Percentiles rank a stretch among this genome's conserved stretches.
Evolutionary conservation across 768 basidiomycete genomes (phyloP).

Genomic region (Kwoniella botswanensis): DNA sequence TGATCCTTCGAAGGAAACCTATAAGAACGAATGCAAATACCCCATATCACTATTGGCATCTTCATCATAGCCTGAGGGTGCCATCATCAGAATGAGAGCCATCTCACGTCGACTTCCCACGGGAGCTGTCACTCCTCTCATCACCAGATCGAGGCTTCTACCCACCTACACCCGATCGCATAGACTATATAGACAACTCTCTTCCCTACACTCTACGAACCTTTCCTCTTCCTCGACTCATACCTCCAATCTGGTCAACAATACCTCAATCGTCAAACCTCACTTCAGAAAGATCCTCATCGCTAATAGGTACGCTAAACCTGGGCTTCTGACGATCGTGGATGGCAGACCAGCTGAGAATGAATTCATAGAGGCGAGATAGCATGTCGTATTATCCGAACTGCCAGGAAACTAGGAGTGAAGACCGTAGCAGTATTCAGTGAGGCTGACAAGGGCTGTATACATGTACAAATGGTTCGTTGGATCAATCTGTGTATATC

Average conservation of each 20-base stretch:
- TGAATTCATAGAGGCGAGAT: constrained; percentile 77
- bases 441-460: constrained; percentile 76
- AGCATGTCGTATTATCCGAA: constrained; percentile 91
- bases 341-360: background rate
- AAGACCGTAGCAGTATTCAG: constrained; percentile 91
- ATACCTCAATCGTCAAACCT: constrained; percentile 7
- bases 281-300: constrained; percentile 74
- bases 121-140: background rate
- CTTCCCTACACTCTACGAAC: background rate
- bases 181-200: background rate
- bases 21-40: too few relatives aligned
- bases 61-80: too few relatives aligned
- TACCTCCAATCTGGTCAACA: background rate
- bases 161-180: background rate
- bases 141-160: background rate
- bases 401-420: constrained; percentile 83
- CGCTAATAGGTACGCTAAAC: constrained; percentile 75
- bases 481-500: constrained; percentile 49
- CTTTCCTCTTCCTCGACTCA: background rate
- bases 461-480: constrained; percentile 76
- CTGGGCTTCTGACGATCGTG: too few relatives aligned
- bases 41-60: too few relatives aligned
- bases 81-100: background rate
- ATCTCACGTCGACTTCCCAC: background rate
- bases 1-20: too few relatives aligned